Evolutionary conservation across 345 rosid genomes (phyloP).

Genomic region (Salix brachista): DNA sequence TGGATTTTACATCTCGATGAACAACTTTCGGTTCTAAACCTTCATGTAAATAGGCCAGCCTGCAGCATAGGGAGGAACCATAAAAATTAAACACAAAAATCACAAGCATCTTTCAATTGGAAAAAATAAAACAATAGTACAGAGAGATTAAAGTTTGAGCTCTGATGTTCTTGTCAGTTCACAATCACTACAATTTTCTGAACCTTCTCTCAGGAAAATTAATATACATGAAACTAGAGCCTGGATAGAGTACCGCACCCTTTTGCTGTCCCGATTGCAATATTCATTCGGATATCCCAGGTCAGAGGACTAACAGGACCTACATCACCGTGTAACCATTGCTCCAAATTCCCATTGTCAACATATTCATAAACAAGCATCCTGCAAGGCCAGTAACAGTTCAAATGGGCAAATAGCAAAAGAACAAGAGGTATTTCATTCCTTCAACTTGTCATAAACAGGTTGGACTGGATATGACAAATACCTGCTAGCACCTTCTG

Average conservation of each 20-base stretch:
- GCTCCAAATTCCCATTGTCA: constrained; percentile 93
- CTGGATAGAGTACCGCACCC: constrained; percentile 40
- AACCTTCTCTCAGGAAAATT: not conserved
- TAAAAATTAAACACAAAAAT: not conserved
- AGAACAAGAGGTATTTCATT: not conserved
- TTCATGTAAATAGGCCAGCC: constrained; percentile 90
- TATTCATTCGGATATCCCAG: constrained; percentile 91
- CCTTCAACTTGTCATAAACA: not conserved
- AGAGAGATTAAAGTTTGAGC: not conserved
- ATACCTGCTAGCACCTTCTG: constrained; percentile 77
- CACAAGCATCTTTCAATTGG: not conserved
- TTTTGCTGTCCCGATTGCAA: constrained; percentile 89
- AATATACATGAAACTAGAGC: not conserved
- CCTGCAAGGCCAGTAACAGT: constrained; percentile 38
- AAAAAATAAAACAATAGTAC: not conserved
- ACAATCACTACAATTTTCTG: not conserved
- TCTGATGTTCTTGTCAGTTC: not conserved
- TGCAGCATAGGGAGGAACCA: constrained; percentile 28
- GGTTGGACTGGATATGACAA: not conserved
- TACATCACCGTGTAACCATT: constrained; percentile 92
- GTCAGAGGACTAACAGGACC: constrained; percentile 82
- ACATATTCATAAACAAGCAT: constrained; percentile 92
- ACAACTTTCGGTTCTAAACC: constrained; percentile 96
- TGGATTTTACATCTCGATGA: constrained; percentile 91
- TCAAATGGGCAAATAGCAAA: not conserved